Evolutionary conservation across 2,329 filamentous ascomycete species (phyloP), one percentile per base, ranked within the genome.

Genomic region (Sporothrix phasma): DNA sequence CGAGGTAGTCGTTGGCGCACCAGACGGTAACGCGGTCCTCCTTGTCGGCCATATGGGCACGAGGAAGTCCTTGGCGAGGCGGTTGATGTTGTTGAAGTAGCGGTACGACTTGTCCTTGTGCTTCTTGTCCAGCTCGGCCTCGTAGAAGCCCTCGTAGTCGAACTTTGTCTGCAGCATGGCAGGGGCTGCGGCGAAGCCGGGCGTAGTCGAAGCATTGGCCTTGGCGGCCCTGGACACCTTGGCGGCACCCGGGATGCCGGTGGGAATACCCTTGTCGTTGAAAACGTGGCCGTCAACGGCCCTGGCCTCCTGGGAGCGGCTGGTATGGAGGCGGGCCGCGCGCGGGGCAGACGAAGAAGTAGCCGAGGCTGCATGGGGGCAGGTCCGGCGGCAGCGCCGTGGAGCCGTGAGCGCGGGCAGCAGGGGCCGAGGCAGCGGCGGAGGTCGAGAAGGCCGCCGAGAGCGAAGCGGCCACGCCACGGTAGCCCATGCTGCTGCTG

Each of bases 41-140:
- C 72, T 85, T 84, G 65, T 82, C 86, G 17, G 89, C 84, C 82
- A 95, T 96, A 76, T 99, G 94, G 53, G 94, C 94, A 68, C 89
- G 90, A 34, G 94, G 68, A 99, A 99, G 69, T 97, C 91, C 78
- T 94, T 90, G 69, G 94, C 94, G 66, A 99, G 83, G 41, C 94
- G 92, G 74, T 99, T 99, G 85, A 99, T 99, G 81, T 99, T 99
- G 83, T 99, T 99, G 82, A 99, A 99, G 81, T 97, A 97, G 73
- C 94, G 90, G 80, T 99, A 99, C 61, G 92, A 97, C 80, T 97
- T 97, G 83, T 99, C 94, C 82, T 96, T 92, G 83, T 96, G 94
- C 81, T 99, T 99, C 84, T 97, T 97, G 71, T 97, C 91, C 70
- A 99, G 78, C 76, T 99, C 93, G 67, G 80, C 80, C 69, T 87